phyloP scores from a whole-genome alignment of 768 basidiomycete genomes.

The Fomitopsis pulvina region DNA sequence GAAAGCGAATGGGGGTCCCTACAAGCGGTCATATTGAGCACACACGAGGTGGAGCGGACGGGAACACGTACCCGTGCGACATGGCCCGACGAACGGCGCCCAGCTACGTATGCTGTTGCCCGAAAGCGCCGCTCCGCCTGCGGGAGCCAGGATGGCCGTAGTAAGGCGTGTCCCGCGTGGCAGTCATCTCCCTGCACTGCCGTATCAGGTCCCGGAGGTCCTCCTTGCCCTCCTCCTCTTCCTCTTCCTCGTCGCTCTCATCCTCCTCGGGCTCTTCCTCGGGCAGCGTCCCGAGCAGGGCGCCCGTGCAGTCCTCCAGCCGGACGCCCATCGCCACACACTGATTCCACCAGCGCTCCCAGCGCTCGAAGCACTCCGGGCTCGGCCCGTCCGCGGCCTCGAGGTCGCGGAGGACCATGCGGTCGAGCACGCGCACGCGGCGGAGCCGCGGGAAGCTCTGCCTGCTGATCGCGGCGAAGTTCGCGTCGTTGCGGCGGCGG shows the following conservation, averaged over 20 bases:
- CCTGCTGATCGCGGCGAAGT: conserved; percentile 47
- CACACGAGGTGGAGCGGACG: not conserved
- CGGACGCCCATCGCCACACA: conserved; percentile 44
- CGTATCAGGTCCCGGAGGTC: conserved; percentile 45
- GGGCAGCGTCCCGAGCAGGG: conserved; percentile 41
- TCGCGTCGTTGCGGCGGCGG: conserved; percentile 58
- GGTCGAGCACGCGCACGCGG: conserved; percentile 52
- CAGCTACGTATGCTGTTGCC: not conserved
- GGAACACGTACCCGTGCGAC: not conserved
- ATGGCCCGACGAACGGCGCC: not conserved
- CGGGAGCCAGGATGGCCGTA: not conserved
- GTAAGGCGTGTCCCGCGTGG: not conserved
- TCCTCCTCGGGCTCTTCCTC: conserved; percentile 25
- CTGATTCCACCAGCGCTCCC: conserved; percentile 64
- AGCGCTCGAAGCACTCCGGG: conserved; percentile 39
- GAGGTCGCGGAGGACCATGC: conserved; percentile 48
- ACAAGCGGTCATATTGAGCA: no score
- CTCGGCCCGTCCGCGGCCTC: conserved; percentile 48
- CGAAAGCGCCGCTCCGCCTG: not conserved
- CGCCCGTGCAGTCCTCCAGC: conserved; percentile 75
- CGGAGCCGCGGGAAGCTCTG: conserved; percentile 55
- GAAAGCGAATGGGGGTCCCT: not conserved
- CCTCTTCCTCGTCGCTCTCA: conserved; percentile 26
- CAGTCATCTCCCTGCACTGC: conserved; percentile 44
- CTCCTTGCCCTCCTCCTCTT: conserved; percentile 22